Percentiles rank a stretch among this genome's conserved stretches.
Conservation (phyloP, 106 monocot species). For the Allium sativum region DNA sequence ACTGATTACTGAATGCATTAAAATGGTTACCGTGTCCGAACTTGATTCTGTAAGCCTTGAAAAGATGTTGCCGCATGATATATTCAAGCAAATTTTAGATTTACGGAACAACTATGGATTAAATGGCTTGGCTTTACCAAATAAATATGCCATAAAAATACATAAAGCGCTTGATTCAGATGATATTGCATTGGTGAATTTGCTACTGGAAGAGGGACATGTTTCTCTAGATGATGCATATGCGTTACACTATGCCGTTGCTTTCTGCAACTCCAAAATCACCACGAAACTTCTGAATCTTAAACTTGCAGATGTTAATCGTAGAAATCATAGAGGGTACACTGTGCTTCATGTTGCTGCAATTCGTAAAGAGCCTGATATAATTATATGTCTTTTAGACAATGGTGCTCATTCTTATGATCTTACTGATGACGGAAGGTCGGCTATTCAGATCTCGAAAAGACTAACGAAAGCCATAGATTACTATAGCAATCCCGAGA, state of each 20-base stretch:
- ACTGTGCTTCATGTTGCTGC: slow-evolving; percentile 78
- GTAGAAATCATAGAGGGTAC: slow-evolving; percentile 49
- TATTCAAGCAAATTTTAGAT: slow-evolving; percentile 38
- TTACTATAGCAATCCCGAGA: slow-evolving; percentile 24
- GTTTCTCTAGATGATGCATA: slow-evolving; percentile 65
- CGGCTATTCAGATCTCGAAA: slow-evolving; percentile 68
- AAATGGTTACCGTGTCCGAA: slow-evolving; percentile 30
- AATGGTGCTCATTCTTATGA: slow-evolving; percentile 67
- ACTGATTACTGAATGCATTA: slow-evolving; percentile 43
- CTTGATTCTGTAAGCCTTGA: slow-evolving; percentile 56
- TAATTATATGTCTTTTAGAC: slow-evolving; percentile 59
- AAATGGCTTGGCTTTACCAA: slow-evolving; percentile 13
- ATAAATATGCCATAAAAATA: slow-evolving; percentile 47
- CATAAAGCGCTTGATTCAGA: slow-evolving; percentile 70
- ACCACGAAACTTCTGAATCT: slow-evolving; percentile 56
- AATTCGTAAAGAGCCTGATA: slow-evolving; percentile 61
- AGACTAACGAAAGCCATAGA: slow-evolving; percentile 50
- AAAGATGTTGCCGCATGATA: slow-evolving; percentile 42
- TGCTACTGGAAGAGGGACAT: slow-evolving; percentile 59
- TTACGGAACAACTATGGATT: slow-evolving; percentile 8
- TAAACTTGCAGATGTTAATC: slow-evolving; percentile 65
- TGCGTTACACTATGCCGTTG: slow-evolving; percentile 81
- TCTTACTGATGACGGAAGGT: slow-evolving; percentile 48
- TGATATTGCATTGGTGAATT: slow-evolving; percentile 65
- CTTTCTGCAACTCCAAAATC: slow-evolving; percentile 61